Evolutionary conservation across 108 stramenopile species (phyloP).

Genomic region (Ochromonas danica): DNA sequence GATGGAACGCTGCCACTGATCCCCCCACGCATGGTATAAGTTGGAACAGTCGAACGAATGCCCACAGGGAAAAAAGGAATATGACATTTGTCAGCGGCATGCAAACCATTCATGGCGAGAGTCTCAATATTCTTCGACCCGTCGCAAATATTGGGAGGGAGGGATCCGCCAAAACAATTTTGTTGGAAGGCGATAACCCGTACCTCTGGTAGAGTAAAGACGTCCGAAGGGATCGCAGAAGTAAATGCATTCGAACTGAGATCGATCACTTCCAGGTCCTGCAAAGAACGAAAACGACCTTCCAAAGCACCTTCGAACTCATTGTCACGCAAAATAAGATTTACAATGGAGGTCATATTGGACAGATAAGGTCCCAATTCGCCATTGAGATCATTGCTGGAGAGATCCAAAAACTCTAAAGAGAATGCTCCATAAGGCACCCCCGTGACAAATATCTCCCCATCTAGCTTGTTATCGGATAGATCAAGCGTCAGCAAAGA

Average conservation of each 20-base stretch:
- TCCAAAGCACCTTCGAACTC: no score
- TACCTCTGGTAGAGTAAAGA: not conserved
- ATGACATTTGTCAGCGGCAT: not conserved
- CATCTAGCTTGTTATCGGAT: no score
- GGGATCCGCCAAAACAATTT: conserved; percentile 22
- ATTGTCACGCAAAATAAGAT: no score
- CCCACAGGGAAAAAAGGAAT: not conserved
- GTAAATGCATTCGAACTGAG: not conserved
- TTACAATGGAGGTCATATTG: no score
- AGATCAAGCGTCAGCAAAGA: no score
- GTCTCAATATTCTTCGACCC: not conserved
- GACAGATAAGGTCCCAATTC: no score
- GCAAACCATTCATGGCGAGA: not conserved
- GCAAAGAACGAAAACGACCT: no score
- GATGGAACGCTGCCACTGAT: not conserved
- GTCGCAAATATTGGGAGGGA: not conserved
- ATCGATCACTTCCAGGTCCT: no score
- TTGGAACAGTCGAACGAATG: not conserved
- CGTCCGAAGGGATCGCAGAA: not conserved
- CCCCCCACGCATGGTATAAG: not conserved
- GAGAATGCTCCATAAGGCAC: no score
- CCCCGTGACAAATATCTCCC: no score
- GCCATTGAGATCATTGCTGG: no score
- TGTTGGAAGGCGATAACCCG: not conserved
- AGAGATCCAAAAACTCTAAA: no score